Base-by-base conservation (phyloP, 228 moss, liverwort and hornwort species). In the Sphagnum magellanicum region DNA sequence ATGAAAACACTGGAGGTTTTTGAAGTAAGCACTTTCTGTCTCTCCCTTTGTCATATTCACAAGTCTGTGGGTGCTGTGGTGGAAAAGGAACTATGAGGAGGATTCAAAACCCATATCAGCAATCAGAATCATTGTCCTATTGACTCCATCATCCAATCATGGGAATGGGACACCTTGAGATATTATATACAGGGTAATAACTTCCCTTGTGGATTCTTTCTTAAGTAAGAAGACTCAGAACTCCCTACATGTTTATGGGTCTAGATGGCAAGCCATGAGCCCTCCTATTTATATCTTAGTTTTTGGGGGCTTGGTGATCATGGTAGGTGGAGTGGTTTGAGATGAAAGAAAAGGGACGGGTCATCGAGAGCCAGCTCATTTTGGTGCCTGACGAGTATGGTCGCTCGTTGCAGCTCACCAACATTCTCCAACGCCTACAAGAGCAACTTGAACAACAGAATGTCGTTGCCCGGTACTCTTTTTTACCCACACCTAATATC, bases 341-440 rank as follows among this genome's bases (percentile, higher is more conserved):
- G 60, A 78, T 92, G 55, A 90, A 90, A 68, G 87, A 90, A 72
- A 92, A 84, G 62, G 95, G 92, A 5, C 83, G 85, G 53, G 80
- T 95, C 67, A 74, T 92, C 63, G 90, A 95, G 58, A 87, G 92
- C 69, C 81, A 92, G 74, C 66, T 95, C 48, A 78, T 75, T 60
- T 81, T 85, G 82, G 89, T 92, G 46, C 95, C 95, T 53, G 92
- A 95, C 50, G 95, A 95, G 68, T 95, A 95, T 68, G 86, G 89
- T 59, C 90, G 95, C 59, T 92, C 92, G 8, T 76, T 95, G 74
- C 90, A 95, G 72, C 78, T 95, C 68, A 92, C 90, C 55, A 90
- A 86, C 64, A 83, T 86, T 71, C 74, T 95, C 64, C 75, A 77
- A 66, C 89, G 82, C 68, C 87, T 95, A 50, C 90, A 92, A 78